These are phyloP conservation scores for Aspergillus tubingensis DNA, from an alignment of 2,329 filamentous ascomycete species.

Conservation along the genomic window DNA sequence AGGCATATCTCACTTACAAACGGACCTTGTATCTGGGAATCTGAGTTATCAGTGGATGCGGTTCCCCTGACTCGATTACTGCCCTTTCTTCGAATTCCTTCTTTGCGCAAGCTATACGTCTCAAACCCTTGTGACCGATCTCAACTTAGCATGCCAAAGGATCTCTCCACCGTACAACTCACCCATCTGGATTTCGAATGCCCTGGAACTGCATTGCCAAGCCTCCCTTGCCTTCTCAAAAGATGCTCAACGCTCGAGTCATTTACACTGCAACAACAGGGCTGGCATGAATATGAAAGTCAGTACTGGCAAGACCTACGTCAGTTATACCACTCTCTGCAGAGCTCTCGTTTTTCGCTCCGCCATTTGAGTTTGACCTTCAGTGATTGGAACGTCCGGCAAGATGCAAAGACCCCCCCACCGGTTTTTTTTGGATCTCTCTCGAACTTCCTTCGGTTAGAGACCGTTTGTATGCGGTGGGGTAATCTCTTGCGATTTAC, in stretches of 20 bases:
- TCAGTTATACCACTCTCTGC: not conserved
- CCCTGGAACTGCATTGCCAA: not conserved
- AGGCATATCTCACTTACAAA: not conserved
- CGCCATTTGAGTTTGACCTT: not conserved
- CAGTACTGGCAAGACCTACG: not conserved
- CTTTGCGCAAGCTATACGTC: not conserved
- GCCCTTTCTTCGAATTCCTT: not conserved
- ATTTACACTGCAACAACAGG: not conserved
- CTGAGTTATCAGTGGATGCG: not conserved
- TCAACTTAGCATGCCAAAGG: not conserved
- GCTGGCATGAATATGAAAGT: not conserved
- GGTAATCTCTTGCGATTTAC: not conserved
- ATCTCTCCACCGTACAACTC: not conserved
- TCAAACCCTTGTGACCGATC: not conserved
- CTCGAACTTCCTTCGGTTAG: not conserved
- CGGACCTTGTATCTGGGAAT: not conserved
- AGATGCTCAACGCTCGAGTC: not conserved
- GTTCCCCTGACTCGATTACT: not conserved
- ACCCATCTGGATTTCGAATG: not conserved
- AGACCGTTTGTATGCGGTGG: not conserved
- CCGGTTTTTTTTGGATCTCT: not conserved
- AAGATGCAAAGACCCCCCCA: not conserved
- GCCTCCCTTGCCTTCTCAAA: not conserved
- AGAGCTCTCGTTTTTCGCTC: not conserved
- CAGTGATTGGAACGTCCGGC: not conserved